Conservation (phyloP, 805 yeast species). For the Pichia paraexigua region DNA sequence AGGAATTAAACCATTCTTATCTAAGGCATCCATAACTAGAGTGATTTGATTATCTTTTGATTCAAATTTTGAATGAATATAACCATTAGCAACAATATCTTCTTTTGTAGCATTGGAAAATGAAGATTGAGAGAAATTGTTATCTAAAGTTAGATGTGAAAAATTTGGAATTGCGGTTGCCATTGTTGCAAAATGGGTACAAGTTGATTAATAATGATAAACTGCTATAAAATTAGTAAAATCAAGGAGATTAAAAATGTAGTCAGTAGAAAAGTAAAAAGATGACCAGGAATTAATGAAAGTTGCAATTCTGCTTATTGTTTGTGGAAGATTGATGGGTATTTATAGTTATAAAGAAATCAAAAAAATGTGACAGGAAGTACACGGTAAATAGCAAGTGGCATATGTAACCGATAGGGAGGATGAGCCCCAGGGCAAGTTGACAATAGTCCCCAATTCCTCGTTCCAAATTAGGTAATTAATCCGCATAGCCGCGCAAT, state of each 20-base stretch:
- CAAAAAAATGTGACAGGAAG: background rate
- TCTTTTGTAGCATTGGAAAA: constrained; percentile 26
- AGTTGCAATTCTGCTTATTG: background rate
- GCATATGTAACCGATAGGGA: too few species aligned
- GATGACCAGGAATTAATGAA: too few species aligned
- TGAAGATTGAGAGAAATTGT: constrained; percentile 30
- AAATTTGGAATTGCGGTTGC: constrained; percentile 8
- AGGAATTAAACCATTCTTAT: constrained; percentile 82
- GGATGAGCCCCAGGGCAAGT: too few species aligned
- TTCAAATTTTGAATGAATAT: constrained; percentile 64
- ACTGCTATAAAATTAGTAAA: too few species aligned
- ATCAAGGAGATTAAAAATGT: too few species aligned
- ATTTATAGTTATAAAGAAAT: background rate
- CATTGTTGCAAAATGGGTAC: background rate
- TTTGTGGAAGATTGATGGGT: background rate
- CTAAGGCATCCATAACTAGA: constrained; percentile 72
- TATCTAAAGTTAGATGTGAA: constrained; percentile 25
- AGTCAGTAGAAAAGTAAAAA: background rate
- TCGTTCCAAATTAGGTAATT: too few species aligned
- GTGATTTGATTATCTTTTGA: constrained; percentile 79
- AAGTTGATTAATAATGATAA: too few species aligned
- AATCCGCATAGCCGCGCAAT: too few species aligned
- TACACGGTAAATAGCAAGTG: background rate
- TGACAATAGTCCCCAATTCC: too few species aligned
- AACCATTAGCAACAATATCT: constrained; percentile 41